Evolutionary conservation across 257 asterid species (phyloP).

Genomic region (Fraxinus anomala): DNA sequence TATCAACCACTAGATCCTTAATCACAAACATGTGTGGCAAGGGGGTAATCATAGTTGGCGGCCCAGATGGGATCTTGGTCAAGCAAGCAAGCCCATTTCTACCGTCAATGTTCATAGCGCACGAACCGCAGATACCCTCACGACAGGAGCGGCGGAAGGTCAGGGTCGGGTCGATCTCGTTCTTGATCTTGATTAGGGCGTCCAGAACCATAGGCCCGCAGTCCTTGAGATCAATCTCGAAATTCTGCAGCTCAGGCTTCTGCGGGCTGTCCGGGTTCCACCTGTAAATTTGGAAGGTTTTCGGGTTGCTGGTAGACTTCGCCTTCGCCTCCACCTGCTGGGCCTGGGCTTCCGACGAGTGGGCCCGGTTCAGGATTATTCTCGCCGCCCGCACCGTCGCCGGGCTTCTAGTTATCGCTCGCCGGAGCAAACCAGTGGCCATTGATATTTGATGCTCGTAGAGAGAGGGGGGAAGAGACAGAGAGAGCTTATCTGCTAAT

Average conservation of each 20-base stretch:
- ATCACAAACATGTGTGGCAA: too few species aligned
- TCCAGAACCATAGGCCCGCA: constrained; percentile 61
- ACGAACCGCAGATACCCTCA: constrained; percentile 58
- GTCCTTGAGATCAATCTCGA: constrained; percentile 49
- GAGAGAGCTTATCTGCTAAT: too few species aligned
- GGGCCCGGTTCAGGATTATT: constrained; percentile 21
- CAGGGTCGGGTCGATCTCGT: constrained; percentile 49
- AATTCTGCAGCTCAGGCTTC: constrained; percentile 47
- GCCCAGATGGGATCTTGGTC: constrained; percentile 40
- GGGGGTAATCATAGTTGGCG: too few species aligned
- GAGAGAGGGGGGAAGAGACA: too few species aligned
- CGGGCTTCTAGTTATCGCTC: too few species aligned
- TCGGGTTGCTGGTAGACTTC: constrained; percentile 11
- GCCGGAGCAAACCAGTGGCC: too few species aligned
- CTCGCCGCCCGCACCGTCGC: too few species aligned
- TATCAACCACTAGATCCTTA: too few species aligned
- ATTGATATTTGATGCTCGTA: too few species aligned
- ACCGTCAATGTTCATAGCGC: constrained; percentile 58
- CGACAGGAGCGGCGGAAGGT: constrained; percentile 57
- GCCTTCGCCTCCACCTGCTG: constrained; percentile 31
- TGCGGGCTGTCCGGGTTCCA: constrained; percentile 48
- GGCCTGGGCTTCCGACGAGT: constrained; percentile 38
- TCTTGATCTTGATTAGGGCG: constrained; percentile 51
- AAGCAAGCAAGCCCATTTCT: constrained; percentile 54
- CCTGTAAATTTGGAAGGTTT: constrained; percentile 55